Evolutionary conservation across 345 rosid genomes (phyloP).

Genomic region (Camelina neglecta): DNA sequence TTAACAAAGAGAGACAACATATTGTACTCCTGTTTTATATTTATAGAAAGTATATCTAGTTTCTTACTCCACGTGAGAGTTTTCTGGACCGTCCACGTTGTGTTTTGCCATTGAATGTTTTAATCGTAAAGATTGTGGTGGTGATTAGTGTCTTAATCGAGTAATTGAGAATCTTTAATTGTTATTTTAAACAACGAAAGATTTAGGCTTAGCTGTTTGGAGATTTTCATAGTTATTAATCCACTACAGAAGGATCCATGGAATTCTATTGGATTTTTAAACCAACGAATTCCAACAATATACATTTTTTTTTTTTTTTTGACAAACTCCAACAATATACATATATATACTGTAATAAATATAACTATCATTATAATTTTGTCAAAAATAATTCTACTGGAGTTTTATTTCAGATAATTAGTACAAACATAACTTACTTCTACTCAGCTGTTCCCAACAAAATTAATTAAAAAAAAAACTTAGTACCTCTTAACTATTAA

Average conservation of each 20-base stretch:
- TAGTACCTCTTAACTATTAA: background rate
- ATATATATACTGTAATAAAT: background rate
- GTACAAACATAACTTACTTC: background rate
- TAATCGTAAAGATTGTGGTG: slow-evolving; percentile 39
- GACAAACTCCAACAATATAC: too few species aligned
- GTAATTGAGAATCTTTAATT: slow-evolving; percentile 51
- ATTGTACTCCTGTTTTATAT: slow-evolving; percentile 9
- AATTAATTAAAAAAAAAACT: too few species aligned
- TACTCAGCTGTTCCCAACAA: background rate
- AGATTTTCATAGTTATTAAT: slow-evolving; percentile 48
- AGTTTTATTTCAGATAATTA: background rate
- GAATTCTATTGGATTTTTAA: slow-evolving; percentile 36
- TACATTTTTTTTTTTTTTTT: too few species aligned
- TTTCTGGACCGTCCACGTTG: slow-evolving; percentile 48
- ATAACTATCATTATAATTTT: background rate
- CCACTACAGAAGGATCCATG: slow-evolving; percentile 22
- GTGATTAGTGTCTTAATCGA: slow-evolving; percentile 45
- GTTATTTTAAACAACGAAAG: slow-evolving; percentile 35
- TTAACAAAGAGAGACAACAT: background rate
- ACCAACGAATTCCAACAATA: slow-evolving; percentile 20
- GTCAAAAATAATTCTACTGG: background rate
- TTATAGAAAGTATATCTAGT: slow-evolving; percentile 26
- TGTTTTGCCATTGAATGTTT: slow-evolving; percentile 29
- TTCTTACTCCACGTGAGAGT: slow-evolving; percentile 14
- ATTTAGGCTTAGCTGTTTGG: slow-evolving; percentile 51